Evolutionary conservation across 345 rosid genomes (phyloP).

Genomic region (Citrus maxima): DNA sequence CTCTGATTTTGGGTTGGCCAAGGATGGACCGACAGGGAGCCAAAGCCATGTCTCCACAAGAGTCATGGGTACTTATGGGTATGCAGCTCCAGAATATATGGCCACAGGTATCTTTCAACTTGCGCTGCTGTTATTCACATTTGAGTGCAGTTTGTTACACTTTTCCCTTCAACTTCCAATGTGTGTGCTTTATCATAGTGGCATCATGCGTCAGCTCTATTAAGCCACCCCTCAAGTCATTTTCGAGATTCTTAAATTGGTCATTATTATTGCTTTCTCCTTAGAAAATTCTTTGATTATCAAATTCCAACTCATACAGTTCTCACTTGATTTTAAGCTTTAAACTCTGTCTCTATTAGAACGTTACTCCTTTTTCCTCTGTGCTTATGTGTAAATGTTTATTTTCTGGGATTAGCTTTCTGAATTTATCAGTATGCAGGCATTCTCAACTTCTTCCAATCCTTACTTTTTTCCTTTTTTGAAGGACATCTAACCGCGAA

Average conservation of each 20-base stretch:
- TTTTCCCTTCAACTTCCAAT: not conserved
- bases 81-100: constrained; percentile 80
- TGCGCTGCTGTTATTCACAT: not conserved
- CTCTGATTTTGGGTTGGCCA: constrained; percentile 93
- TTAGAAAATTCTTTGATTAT: not conserved
- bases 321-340: not conserved
- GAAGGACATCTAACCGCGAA: constrained; percentile 72
- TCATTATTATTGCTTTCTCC: not conserved
- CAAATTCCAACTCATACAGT: not conserved
- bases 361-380: not conserved
- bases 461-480: not conserved
- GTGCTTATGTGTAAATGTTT: not conserved
- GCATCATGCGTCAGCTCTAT: not conserved
- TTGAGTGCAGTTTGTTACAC: not conserved
- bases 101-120: constrained; percentile 54
- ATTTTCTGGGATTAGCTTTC: not conserved
- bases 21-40: constrained; percentile 84
- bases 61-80: constrained; percentile 92
- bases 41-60: constrained; percentile 85
- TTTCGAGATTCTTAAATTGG: not conserved
- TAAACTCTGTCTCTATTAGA: not conserved
- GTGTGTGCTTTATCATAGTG: not conserved
- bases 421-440: not conserved
- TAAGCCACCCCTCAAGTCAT: not conserved
- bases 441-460: not conserved